Base-by-base conservation (phyloP, 2,329 filamentous ascomycete genomes). In the Chaetomiaceae sp. region DNA sequence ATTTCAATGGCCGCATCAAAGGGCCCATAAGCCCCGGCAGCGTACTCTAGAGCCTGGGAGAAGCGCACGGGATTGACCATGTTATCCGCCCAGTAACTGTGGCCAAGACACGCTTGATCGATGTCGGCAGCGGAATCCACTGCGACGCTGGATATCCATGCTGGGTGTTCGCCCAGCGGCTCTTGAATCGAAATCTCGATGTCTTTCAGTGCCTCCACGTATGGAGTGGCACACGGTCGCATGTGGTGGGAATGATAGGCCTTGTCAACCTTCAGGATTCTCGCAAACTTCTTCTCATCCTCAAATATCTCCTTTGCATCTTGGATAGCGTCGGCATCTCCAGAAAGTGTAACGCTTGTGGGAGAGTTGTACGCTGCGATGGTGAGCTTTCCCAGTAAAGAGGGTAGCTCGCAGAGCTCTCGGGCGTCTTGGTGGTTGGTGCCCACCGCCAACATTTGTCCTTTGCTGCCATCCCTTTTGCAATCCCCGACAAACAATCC, bases 401-500 rank as follows among this genome's bases (percentile, higher is more conserved):
- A 9, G 5, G 6, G 9, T 6, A 16, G 33, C n/a, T 16, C 8
- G 3, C 33, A 36, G 3, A 36, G 33, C 33, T 36, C 14, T n/a
- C 10, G 33, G 33, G 33, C 33, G 10, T 36, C 33, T 13, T 2
- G 13, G 14, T 16, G 33, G 1, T 14, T 13, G 18, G 33, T 36
- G 14, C 33, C 33, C n/a, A 36, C 33, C 33, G 33, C 33, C 14
- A 36, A n/a, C 33, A 36, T 36, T 9, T 4, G 8, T n/a, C 32
- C 32, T n/a, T 34, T n/a, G n/a, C n/a, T n/a, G n/a, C n/a, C n/a
- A n/a, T n/a, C 9, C 2, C 3, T 16, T 10, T n/a, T n/a, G 13
- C 14, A 13, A n/a, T 34, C 5, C 13, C 13, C 3, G 16, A 34
- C 9, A 10, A 13, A 34, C 32, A 3, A 6, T 0, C 75, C 75